Base-by-base conservation (phyloP, 306 rosid species). In the Glycyrrhiza uralensis region DNA sequence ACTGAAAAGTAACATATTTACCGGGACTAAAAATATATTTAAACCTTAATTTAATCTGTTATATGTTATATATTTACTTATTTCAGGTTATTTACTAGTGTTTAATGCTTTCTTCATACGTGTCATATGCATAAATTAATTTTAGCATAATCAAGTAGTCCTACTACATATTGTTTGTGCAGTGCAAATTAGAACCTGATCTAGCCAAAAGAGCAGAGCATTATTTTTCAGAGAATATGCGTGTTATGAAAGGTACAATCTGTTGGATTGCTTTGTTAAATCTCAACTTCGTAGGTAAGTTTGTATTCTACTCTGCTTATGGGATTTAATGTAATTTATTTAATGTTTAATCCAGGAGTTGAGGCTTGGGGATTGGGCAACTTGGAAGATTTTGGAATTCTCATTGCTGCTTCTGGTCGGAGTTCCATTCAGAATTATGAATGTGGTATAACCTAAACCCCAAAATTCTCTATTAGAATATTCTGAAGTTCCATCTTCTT, bases 391-490 rank as follows among this genome's bases (percentile, higher is more conserved):
- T 94, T 91, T 58, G 99, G 99, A 69, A 61, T 2, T 67, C 97
- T 94, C 64, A 75, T 94, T 28, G 4, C 96, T 32, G 99, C 87
- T 35, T 94, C 99, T 62, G 99, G 99, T 38, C 80, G 84, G 60
- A 91, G 97, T 82, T 94, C 99, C 52, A 91, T 94, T 80, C 79
- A 83, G 76, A 91, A 94, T 77, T 91, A 94, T 71, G 97, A 94
- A 79, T 94, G 96, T 28, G 99, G 99, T 91, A 89, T 73, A 68
- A 38, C 45, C 76, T 66, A 26, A 73, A 79, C 44, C 41, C 65
- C 32, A 38, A 38, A 55, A 29, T 76, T 72, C 44, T n/a, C 36
- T 13, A 13, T 59, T 35, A 26, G 41, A 28, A 41, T 54, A 26
- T 71, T 78, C 64, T 49, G 65, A 60, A 78, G 55, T 14, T 51